Conservation (phyloP, 2,329 filamentous ascomycete species). For the Ascocoryne sarcoides region DNA sequence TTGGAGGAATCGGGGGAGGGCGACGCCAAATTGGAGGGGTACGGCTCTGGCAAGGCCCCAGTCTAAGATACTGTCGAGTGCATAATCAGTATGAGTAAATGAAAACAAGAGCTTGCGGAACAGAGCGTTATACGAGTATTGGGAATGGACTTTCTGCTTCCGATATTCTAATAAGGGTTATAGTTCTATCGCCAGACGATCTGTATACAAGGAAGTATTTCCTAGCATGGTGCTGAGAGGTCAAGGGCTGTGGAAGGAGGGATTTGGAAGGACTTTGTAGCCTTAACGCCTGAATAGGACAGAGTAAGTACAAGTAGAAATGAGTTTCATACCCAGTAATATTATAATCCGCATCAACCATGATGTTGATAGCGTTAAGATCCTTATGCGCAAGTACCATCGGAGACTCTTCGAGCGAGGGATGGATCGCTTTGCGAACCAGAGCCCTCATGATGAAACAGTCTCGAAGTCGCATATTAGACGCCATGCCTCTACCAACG, state of each 20-base stretch:
- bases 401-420: neutral
- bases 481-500: neutral
- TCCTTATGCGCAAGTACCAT: neutral
- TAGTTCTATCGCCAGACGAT: too few species aligned
- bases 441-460: neutral
- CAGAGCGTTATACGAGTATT: too few species aligned
- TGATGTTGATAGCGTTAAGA: neutral
- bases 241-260: too few species aligned
- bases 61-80: neutral
- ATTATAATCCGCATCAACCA: neutral
- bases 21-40: constrained; percentile 1
- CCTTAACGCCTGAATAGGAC: too few species aligned
- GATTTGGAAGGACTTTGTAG: too few species aligned
- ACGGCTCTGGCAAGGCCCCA: neutral
- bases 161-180: too few species aligned
- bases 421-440: neutral
- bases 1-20: neutral
- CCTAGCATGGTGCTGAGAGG: too few species aligned
- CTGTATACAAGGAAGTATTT: too few species aligned
- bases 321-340: constrained; percentile 1
- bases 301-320: too few species aligned
- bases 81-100: too few species aligned
- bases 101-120: too few species aligned
- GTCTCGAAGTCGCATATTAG: neutral
- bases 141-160: too few species aligned